These are phyloP conservation scores for Fomitopsis schrenkii DNA, from an alignment of 1,284 basidiomycete species.

Conservation along the genomic window DNA sequence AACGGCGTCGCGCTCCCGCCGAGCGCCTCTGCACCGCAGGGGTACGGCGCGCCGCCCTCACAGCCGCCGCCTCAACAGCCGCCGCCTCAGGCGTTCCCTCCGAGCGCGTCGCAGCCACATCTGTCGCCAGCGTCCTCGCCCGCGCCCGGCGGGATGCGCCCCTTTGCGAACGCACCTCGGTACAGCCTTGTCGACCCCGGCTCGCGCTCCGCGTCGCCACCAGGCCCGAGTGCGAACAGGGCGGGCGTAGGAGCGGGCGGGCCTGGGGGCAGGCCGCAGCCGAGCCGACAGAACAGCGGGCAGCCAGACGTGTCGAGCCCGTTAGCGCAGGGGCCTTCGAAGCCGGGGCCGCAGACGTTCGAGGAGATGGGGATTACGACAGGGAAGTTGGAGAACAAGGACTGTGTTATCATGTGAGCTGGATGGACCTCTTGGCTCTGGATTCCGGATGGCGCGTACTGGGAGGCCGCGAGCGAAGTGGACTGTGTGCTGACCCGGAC, in stretches of 20 bases:
- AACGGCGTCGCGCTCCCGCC: conserved; percentile 1
- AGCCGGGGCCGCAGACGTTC: conserved; percentile 69
- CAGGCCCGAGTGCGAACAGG: neutral
- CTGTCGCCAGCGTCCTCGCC: neutral
- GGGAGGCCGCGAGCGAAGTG: neutral
- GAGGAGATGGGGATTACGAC: conserved; percentile 89
- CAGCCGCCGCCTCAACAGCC: too few relatives aligned
- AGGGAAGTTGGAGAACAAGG: conserved; percentile 71
- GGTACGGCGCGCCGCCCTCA: neutral
- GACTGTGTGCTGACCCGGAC: neutral
- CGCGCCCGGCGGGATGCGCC: conserved; percentile 5
- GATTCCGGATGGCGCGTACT: neutral
- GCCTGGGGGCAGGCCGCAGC: neutral
- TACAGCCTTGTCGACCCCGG: conserved; percentile 27
- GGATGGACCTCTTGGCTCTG: neutral
- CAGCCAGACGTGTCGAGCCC: neutral
- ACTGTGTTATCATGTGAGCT: conserved; percentile 76
- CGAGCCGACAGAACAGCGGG: conserved; percentile 1
- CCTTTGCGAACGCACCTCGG: conserved; percentile 24
- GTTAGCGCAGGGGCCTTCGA: neutral
- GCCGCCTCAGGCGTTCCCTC: neutral
- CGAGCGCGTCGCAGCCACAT: neutral
- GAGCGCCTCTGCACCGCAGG: conserved; percentile 7
- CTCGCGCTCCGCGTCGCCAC: conserved; percentile 9
- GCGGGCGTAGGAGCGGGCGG: neutral